phyloP scores from a whole-genome alignment of 2,329 filamentous ascomycete genomes.

The Sporothrix pseudoabietina region DNA sequence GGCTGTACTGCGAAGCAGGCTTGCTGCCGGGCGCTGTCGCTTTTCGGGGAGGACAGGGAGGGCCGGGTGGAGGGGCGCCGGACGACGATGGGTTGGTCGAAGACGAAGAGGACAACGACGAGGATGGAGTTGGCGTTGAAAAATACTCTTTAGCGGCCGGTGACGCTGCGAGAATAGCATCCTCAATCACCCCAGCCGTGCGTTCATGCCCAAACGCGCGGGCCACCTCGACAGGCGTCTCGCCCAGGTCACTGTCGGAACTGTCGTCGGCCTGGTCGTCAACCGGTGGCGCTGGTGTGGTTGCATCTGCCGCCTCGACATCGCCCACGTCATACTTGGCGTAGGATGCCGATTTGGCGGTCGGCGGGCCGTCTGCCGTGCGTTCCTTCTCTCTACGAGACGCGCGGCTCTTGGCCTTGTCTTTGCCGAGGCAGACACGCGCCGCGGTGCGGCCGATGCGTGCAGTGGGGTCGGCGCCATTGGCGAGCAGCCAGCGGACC shows the following conservation, averaged over 20 bases:
- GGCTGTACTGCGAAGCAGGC: background rate
- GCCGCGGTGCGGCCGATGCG: slow-evolving; percentile 23
- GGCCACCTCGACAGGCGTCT: slow-evolving; percentile 23
- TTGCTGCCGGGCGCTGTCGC: background rate
- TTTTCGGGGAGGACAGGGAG: background rate
- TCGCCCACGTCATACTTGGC: background rate
- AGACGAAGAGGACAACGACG: background rate
- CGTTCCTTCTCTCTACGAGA: background rate
- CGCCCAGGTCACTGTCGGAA: background rate
- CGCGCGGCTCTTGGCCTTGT: background rate
- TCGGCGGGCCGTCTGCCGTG: background rate
- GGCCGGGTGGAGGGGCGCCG: background rate
- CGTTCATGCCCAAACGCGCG: slow-evolving; percentile 22
- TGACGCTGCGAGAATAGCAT: background rate
- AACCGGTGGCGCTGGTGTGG: background rate
- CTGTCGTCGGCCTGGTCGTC: background rate
- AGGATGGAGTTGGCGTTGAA: background rate
- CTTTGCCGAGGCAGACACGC: slow-evolving; percentile 17
- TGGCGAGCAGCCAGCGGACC: slow-evolving; percentile 22
- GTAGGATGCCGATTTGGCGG: background rate
- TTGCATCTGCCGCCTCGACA: background rate
- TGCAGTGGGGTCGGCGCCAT: slow-evolving; percentile 17
- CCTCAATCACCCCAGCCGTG: slow-evolving; percentile 10
- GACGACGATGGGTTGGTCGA: background rate
- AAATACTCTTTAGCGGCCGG: background rate